Evolutionary conservation across 805 yeast species (phyloP), one percentile per base, ranked within the genome.

Genomic region (Jamesozyma spencerorum): DNA sequence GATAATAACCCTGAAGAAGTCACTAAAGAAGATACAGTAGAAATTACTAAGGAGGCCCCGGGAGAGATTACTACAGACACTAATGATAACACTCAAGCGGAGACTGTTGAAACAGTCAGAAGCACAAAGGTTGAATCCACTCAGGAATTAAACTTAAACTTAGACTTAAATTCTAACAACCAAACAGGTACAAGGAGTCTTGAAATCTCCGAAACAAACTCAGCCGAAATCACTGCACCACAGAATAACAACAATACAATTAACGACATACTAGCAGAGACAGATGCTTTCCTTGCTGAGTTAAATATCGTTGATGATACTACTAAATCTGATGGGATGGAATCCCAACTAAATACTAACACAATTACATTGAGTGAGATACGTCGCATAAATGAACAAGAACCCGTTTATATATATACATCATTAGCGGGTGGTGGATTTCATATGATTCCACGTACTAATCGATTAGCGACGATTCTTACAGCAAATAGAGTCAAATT

Each of bases 341-440:
- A n/a, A n/a, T n/a, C n/a, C n/a, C n/a, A n/a, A n/a, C n/a, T n/a
- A n/a, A n/a, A 8, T 8, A 22, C 24, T 13, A 41, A 39, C 15
- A 28, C 31, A 1, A 45, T 49, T 15, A 50, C 37, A 31, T 34
- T 38, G 8, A 47, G 54, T 34, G 50, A 46, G n/a, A 49, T 47
- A 11, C 47, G 47, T 17, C 43, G 45, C 13, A 41, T 48, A 20
- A 45, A 55, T 39, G 70, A 66, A 44, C 65, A 67, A 41, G 75
- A 73, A 47, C 88, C 92, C 2, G 79, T 86, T 18, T 85, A 76
- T 58, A 58, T 87, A 19, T 86, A 70, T 64, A 87, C 96, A 0
- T 88, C 96, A 0, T 67, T 86, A 34, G 90, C 95, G 0, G 94
- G 94, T 20, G 78, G 77, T 40, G 94, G 92, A 1, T 79, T 77